Base-by-base conservation (phyloP, 2,329 filamentous ascomycete species). In the Penicillium sp. region DNA sequence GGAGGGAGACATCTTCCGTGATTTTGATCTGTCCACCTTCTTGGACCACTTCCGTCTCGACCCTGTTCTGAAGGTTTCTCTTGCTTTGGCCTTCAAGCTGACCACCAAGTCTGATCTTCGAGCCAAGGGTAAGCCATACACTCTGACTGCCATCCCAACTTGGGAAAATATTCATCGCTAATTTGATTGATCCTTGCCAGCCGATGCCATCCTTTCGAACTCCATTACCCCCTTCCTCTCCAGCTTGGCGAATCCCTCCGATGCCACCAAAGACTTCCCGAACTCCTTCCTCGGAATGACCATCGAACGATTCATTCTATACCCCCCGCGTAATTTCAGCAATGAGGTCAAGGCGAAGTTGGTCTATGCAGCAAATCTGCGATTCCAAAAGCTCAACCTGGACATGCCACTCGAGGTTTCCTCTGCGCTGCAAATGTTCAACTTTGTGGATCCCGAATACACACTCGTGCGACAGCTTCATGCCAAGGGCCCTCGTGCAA, bases 41-140 rank as follows among this genome's bases (percentile, higher is more conserved):
- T 88, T 98, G 83, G 90, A 96, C 64, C 93, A 98, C 76, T 99
- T 99, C 82, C 92, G 93, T 74, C 84, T 97, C 55, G 93, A 97
- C 78, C 88, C 92, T 10, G 77, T 97, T 49, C 88, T 92, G 71
- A 96, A 96, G 82, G 91, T 91, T 42, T 86, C 96, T 62, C 83
- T 99, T 64, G 91, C 92, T 52, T 82, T 97, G 58, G 92, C 94
- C 4, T 96, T 96, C 77, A 96, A 94, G 76, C 85, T 88, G 62
- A 88, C 88, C n/a, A 86, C 86, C 42, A 92, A 91, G 69, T 79
- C 87, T 59, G 93, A 97, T 74, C 79, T 99, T 55, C 91, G 92
- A 71, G 89, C 89, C 5, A 98, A 97, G 86, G 94, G 94, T 96
- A 78, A 71, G 79, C 74, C 3, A 35, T 15, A 15, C 22, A 15